Conservation (phyloP, 2,329 filamentous ascomycete genomes). For the Thelonectria rubi region DNA sequence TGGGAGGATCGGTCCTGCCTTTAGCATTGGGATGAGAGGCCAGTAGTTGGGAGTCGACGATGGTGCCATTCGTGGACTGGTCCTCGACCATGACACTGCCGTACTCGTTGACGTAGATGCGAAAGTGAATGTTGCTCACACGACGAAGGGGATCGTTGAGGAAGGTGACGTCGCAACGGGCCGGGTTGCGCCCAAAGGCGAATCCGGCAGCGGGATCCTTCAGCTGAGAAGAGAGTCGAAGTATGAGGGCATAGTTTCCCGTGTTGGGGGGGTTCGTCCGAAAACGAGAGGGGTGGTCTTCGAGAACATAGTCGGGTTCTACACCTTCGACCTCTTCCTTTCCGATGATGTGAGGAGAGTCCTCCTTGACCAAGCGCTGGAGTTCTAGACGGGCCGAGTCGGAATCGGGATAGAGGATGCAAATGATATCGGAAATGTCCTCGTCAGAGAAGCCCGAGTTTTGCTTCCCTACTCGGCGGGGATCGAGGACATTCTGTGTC, state of each 20-base stretch:
- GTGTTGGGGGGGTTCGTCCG: constrained; percentile 55
- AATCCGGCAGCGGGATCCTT: constrained; percentile 79
- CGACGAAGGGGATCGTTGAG: constrained; percentile 72
- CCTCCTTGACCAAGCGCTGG: constrained; percentile 57
- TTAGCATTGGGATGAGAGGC: constrained; percentile 51
- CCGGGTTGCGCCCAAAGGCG: constrained; percentile 81
- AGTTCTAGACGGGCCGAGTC: constrained; percentile 77
- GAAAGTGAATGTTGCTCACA: constrained; percentile 95
- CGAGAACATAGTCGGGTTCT: constrained; percentile 59
- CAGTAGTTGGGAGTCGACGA: constrained; percentile 79
- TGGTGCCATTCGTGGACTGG: constrained; percentile 93
- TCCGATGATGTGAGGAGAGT: constrained; percentile 60
- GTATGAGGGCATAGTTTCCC: constrained; percentile 74
- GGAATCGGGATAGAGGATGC: constrained; percentile 84
- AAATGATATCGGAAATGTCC: constrained; percentile 88
- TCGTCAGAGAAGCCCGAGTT: constrained; percentile 84
- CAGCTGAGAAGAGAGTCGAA: constrained; percentile 79
- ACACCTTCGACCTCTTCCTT: constrained; percentile 59
- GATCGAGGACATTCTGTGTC: constrained; percentile 84
- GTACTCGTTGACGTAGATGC: constrained; percentile 88
- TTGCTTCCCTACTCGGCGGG: constrained; percentile 79
- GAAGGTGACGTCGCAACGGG: constrained; percentile 77
- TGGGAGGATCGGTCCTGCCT: constrained; percentile 46
- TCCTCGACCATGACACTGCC: constrained; percentile 93
- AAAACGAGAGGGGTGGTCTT: constrained; percentile 61